Conservation (phyloP, 768 basidiomycete species). For the Termitomyces bulborhizus region DNA sequence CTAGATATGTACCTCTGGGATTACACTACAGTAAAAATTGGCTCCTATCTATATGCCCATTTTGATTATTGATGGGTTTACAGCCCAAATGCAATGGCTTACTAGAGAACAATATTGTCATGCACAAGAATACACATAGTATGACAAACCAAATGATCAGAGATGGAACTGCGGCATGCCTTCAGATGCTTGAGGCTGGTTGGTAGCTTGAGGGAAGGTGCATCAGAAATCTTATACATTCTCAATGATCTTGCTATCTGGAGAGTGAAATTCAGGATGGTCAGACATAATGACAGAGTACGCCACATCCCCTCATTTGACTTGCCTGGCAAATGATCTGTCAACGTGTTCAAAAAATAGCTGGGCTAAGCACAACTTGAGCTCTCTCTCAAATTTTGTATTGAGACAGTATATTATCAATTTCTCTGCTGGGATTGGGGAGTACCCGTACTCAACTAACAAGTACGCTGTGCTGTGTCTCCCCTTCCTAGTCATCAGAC, state of each 20-base stretch:
- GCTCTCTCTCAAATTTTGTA: conserved; percentile 31
- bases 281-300: conserved; percentile 48
- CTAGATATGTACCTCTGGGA: conserved; percentile 33
- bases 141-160: conserved; percentile 49
- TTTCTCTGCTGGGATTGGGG: conserved; percentile 43
- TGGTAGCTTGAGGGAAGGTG: conserved; percentile 64
- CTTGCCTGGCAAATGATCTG: too few relatives aligned
- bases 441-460: conserved; percentile 51
- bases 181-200: conserved; percentile 57
- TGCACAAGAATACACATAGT: conserved; percentile 48
- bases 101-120: conserved; percentile 57
- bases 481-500: neutral
- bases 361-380: conserved; percentile 39
- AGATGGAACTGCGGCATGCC: conserved; percentile 52
- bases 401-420: conserved; percentile 51
- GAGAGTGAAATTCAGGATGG: conserved; percentile 18
- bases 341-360: conserved; percentile 18
- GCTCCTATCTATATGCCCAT: too few relatives aligned
- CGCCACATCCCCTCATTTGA: neutral
- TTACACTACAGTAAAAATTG: conserved; percentile 21
- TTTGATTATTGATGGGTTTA: conserved; percentile 2
- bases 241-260: neutral
- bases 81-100: conserved; percentile 60
- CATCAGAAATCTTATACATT: conserved; percentile 17
- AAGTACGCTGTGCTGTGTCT: conserved; percentile 21